These are phyloP conservation scores for Solanum rostratum DNA, from an alignment of 257 asterid species.

Conservation along the genomic window DNA sequence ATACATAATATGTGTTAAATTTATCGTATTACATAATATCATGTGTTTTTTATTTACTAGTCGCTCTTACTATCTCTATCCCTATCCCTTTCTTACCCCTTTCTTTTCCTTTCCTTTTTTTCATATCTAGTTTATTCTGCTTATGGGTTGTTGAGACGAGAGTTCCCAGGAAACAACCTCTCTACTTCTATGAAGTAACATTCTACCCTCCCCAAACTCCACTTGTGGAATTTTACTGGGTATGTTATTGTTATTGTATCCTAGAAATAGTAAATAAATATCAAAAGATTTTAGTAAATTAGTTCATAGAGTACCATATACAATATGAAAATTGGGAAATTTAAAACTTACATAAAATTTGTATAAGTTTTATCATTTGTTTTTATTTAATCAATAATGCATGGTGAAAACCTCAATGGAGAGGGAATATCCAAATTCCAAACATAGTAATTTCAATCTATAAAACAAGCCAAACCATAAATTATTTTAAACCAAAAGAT, in stretches of 20 bases:
- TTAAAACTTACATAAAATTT: neutral
- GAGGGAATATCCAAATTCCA: neutral
- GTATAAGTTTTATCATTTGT: neutral
- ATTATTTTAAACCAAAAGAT: neutral
- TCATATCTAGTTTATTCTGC: too few species aligned
- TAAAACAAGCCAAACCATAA: slow-evolving; percentile 4
- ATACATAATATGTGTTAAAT: too few species aligned
- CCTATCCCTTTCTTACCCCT: too few species aligned
- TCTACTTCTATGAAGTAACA: too few species aligned
- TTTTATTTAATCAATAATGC: neutral
- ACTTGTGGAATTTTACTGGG: neutral
- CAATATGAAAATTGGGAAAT: neutral
- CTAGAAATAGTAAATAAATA: neutral
- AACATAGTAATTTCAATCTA: neutral
- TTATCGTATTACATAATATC: too few species aligned
- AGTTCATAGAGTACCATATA: neutral
- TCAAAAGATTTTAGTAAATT: neutral
- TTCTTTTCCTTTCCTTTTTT: too few species aligned
- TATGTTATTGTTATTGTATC: neutral
- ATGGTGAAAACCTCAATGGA: neutral
- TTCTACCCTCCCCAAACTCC: too few species aligned
- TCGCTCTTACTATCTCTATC: too few species aligned
- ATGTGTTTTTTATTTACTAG: too few species aligned
- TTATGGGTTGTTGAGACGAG: too few species aligned
- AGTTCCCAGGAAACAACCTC: too few species aligned